These are phyloP conservation scores for Yamadazyma sp. DNA, from an alignment of 805 yeast genomes.

Conservation along the genomic window DNA sequence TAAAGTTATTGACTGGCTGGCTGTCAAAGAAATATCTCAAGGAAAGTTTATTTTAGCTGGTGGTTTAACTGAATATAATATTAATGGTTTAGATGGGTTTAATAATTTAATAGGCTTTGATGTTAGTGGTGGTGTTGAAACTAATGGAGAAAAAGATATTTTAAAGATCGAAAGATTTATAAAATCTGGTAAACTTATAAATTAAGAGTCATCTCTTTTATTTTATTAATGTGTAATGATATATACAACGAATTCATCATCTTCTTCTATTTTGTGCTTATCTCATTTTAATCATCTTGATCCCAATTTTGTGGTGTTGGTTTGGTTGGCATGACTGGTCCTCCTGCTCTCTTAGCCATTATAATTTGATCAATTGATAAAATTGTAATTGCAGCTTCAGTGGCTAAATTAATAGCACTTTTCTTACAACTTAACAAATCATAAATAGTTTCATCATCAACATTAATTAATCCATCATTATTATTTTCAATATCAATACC, in stretches of 20 bases:
- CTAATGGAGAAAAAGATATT: constrained; percentile 68
- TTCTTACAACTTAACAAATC: constrained; percentile 79
- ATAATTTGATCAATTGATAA: constrained; percentile 94
- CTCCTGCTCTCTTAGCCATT: constrained; percentile 99
- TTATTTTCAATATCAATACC: constrained; percentile 75
- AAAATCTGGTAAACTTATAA: constrained; percentile 38
- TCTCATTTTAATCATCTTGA: constrained; percentile 63
- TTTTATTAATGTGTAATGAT: background rate
- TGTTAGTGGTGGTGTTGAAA: constrained; percentile 94
- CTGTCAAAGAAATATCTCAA: constrained; percentile 32
- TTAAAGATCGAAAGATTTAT: constrained; percentile 62
- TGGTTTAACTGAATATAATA: constrained; percentile 78
- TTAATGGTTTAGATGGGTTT: constrained; percentile 46
- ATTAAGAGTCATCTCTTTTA: no score
- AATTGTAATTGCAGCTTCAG: constrained; percentile 91
- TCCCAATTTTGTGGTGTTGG: constrained; percentile 95
- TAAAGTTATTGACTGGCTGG: constrained; percentile 66
- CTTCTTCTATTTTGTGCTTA: no score
- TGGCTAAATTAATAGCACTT: constrained; percentile 88
- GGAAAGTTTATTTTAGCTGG: constrained; percentile 75
- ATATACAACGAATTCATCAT: no score
- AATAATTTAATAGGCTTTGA: constrained; percentile 83
- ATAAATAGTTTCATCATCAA: constrained; percentile 63
- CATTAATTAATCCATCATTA: constrained; percentile 67
- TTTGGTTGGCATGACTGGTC: constrained; percentile 85